Conservation (phyloP, 148 eudicot genomes). For the Beta vulgaris region DNA sequence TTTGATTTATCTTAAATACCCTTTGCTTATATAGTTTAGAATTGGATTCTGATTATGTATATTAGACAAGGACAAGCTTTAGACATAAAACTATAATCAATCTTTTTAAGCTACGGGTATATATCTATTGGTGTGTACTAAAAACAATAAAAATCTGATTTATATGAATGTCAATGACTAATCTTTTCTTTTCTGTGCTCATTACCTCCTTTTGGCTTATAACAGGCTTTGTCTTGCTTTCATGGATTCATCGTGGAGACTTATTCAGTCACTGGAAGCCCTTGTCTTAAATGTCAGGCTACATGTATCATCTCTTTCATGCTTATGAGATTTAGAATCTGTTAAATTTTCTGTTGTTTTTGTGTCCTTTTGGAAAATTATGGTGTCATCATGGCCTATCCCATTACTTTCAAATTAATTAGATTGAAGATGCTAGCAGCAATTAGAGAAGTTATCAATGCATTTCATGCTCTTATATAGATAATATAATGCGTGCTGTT, state of each 20-base stretch:
- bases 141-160: not conserved
- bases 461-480: constrained; percentile 1
- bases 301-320: not conserved
- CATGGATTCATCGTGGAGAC: constrained; percentile 61
- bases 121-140: not conserved
- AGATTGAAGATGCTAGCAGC: not conserved
- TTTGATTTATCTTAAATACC: not conserved
- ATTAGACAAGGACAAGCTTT: not conserved
- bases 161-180: not conserved
- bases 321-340: not conserved
- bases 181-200: not conserved
- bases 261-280: constrained; percentile 58
- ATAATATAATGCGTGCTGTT: too few species aligned
- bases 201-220: constrained; percentile 13
- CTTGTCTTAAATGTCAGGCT: constrained; percentile 64
- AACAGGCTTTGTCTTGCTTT: constrained; percentile 58
- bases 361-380: not conserved
- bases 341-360: not conserved
- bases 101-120: not conserved
- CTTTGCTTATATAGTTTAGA: not conserved
- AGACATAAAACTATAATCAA: too few species aligned
- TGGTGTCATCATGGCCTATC: not conserved
- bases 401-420: not conserved
- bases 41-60: too few species aligned
- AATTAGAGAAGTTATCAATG: not conserved